A percentile compares a stretch with the other conserved stretches of the same genome.
phyloP scores from a whole-genome alignment of 1,284 basidiomycete genomes.

The Golubevia pallescens region DNA sequence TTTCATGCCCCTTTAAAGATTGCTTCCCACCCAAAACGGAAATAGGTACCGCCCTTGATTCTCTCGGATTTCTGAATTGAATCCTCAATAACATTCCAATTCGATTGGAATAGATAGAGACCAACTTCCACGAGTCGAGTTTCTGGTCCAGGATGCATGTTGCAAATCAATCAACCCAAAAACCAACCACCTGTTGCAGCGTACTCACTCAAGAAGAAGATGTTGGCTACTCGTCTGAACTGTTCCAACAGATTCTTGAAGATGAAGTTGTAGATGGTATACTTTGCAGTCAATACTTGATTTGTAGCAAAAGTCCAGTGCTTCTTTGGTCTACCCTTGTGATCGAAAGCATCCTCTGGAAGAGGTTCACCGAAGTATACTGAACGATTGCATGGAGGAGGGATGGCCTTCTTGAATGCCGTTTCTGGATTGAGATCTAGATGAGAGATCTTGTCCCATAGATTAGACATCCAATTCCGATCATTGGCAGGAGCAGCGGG shows the following conservation, averaged over 20 bases:
- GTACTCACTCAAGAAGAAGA: conserved; percentile 52
- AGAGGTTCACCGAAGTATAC: conserved; percentile 53
- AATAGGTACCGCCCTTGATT: too few species aligned
- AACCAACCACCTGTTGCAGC: neutral
- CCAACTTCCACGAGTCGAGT: too few species aligned
- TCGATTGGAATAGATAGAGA: too few species aligned
- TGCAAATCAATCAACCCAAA: conserved; percentile 1
- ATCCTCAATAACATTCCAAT: too few species aligned
- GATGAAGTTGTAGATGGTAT: conserved; percentile 63
- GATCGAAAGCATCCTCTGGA: conserved; percentile 43
- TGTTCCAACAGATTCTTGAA: conserved; percentile 21
- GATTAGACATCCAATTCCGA: too few species aligned
- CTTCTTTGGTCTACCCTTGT: conserved; percentile 36
- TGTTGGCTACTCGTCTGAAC: conserved; percentile 60
- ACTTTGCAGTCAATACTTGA: conserved; percentile 58
- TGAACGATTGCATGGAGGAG: conserved; percentile 1
- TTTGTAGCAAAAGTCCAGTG: conserved; percentile 46
- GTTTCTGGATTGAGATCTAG: conserved; percentile 52
- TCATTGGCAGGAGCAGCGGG: too few species aligned
- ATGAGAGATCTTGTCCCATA: conserved; percentile 17
- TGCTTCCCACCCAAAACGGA: too few species aligned
- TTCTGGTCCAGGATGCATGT: too few species aligned
- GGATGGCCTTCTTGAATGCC: conserved; percentile 39
- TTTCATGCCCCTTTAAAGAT: too few species aligned
- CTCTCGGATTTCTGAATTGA: too few species aligned